Evolutionary conservation across 345 rosid genomes (phyloP).

Genomic region (Isatis tinctoria): DNA sequence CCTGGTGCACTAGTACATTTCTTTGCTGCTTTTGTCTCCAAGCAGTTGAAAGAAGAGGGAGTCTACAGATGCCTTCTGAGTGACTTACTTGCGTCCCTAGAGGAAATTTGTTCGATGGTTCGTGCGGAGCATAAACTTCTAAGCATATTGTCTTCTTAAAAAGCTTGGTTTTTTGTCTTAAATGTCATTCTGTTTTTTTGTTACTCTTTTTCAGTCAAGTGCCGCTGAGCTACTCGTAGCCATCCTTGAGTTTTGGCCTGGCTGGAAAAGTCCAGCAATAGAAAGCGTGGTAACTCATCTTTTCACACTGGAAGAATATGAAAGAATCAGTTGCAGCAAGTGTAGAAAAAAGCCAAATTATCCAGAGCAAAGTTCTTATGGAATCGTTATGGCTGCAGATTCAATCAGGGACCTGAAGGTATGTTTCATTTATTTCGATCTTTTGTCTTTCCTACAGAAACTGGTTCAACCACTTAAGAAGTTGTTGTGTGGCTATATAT

Average conservation of each 20-base stretch:
- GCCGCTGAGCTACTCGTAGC: conserved; percentile 2
- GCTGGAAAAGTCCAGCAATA: conserved; percentile 3
- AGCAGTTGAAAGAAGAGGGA: background rate
- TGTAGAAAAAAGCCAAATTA: conserved; percentile 8
- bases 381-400: too few species aligned
- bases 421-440: background rate
- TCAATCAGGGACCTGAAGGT: conserved; percentile 18
- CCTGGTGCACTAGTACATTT: conserved; percentile 2
- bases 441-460: background rate
- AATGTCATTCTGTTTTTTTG: background rate
- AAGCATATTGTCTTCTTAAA: background rate
- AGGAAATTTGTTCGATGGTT: conserved; percentile 5
- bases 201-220: conserved; percentile 13
- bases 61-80: conserved; percentile 5
- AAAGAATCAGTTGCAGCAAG: conserved; percentile 4
- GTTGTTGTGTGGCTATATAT: background rate
- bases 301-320: background rate
- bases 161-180: background rate
- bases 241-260: conserved; percentile 14
- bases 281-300: background rate
- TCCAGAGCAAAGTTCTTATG: conserved; percentile 11
- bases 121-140: background rate
- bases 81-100: background rate
- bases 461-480: background rate
- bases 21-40: background rate